Evolutionary conservation across 2,329 filamentous ascomycete genomes (phyloP), one percentile per base, ranked within the genome.

Genomic region (Colletotrichum brevisporum): DNA sequence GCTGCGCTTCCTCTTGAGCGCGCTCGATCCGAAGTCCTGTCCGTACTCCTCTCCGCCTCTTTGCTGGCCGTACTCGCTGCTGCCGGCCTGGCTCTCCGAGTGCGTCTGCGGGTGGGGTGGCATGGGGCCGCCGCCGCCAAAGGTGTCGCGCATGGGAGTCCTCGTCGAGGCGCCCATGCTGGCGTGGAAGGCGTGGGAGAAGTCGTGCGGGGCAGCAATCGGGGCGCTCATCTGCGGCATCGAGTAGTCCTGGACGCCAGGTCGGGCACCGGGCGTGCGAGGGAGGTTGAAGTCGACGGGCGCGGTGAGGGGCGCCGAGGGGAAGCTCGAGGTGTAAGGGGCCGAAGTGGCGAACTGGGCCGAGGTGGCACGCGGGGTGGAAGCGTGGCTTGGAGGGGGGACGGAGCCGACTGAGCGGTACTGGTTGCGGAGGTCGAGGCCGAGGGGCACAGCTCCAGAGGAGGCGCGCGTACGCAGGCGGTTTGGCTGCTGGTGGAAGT

Each of bases 161-260:
- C 83, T 77, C 18, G 80, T 77, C 4, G 76, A 63, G 31, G 66
- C 54, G 16, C 13, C 72, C 75, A 84, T 77, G 74, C 76, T 81
- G 6, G 80, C 81, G 47, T 85, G 82, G 67, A 86, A 81, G 5
- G 83, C 82, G 66, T 84, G 83, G 2, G 82, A 80, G 71, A 88
- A 89, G 62, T 89, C 87, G 60, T 83, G 83, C 0, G 86, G 79
- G 4, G 86, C 83, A 3, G 83, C 83, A 65, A 88, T 86, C 1
- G 86, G 86, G 2, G 86, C 85, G 73, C 84, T 87, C 79, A 89
- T 81, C 73, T 88, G 86, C 3, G 86, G 81, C 74, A 86, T 84
- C 13, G 83, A 82, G 75, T 87, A 88, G 62, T 88, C 85, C 21
- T 77, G 78, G 36, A 80, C 77, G 13, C 76, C 69, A 66, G 79